These are phyloP conservation scores for Venturia aucupariae DNA, from an alignment of 2,329 filamentous ascomycete species.

Conservation along the genomic window DNA sequence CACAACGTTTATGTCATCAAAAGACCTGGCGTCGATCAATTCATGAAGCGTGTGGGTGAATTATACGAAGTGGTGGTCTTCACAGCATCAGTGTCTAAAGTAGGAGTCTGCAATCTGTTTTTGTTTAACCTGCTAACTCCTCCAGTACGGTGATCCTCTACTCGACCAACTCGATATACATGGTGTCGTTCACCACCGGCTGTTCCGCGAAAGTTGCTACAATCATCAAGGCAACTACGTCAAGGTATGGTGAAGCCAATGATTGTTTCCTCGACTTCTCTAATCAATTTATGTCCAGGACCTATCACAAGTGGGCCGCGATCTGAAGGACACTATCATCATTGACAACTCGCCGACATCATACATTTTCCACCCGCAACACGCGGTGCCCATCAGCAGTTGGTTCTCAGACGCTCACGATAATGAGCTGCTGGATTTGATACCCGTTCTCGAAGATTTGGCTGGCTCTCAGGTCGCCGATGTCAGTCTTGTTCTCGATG, in stretches of 20 bases:
- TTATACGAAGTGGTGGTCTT: conserved; percentile 98
- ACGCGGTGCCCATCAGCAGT: conserved; percentile 97
- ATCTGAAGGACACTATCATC: conserved; percentile 95
- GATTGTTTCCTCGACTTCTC: background rate
- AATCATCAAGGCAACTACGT: conserved; percentile 99
- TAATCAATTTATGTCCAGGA: conserved; percentile 43
- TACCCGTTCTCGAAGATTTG: conserved; percentile 95
- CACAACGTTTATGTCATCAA: conserved; percentile 99
- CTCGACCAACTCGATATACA: conserved; percentile 97
- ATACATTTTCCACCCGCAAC: conserved; percentile 98
- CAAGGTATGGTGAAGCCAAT: conserved; percentile 47
- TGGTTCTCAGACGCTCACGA: conserved; percentile 99
- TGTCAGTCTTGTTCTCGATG: conserved; percentile 95
- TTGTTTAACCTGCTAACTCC: conserved; percentile 14
- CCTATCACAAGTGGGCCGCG: conserved; percentile 89
- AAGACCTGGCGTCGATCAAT: conserved; percentile 93
- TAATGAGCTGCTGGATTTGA: conserved; percentile 94
- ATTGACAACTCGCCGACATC: conserved; percentile 99
- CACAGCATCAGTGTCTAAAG: conserved; percentile 96
- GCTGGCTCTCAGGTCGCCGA: conserved; percentile 82
- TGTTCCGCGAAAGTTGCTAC: conserved; percentile 98
- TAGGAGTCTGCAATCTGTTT: conserved; percentile 27
- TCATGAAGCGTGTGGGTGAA: conserved; percentile 97
- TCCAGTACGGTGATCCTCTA: conserved; percentile 86
- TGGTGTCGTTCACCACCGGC: conserved; percentile 85